phyloP scores from a whole-genome alignment of 129 eudicot genomes.

The Flaveria ramosissima region DNA sequence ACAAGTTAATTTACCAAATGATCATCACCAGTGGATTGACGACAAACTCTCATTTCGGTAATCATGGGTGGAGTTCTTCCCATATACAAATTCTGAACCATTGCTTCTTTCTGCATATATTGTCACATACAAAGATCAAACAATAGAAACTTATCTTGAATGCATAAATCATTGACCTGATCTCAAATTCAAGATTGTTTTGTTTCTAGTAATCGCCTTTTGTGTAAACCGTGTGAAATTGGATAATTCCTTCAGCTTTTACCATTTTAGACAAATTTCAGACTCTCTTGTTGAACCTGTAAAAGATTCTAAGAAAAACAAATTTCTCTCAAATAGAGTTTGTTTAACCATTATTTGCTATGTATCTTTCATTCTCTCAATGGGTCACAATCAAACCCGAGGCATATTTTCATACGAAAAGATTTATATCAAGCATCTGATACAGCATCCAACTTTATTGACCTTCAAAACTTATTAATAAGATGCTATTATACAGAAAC shows the following conservation, averaged over 20 bases:
- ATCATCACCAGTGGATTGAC: conserved; percentile 69
- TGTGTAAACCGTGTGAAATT: not conserved
- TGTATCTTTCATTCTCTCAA: not conserved
- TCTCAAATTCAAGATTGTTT: not conserved
- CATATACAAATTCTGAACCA: conserved; percentile 71
- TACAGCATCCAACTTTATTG: not conserved
- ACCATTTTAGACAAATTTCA: not conserved
- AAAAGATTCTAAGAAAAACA: not conserved
- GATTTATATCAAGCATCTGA: conserved; percentile 11
- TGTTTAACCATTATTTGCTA: not conserved
- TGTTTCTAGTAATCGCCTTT: not conserved
- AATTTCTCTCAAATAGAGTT: not conserved
- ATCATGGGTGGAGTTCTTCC: conserved; percentile 95
- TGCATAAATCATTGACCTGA: not conserved
- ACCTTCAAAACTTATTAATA: conserved; percentile 9
- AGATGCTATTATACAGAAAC: conserved; percentile 17
- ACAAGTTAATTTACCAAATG: conserved; percentile 65
- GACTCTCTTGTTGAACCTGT: not conserved
- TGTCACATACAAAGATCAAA: conserved; percentile 23
- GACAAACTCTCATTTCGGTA: conserved; percentile 92
- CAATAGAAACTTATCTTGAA: conserved; percentile 5
- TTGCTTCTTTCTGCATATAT: conserved; percentile 60
- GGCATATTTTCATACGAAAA: conserved; percentile 5
- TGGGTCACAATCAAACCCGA: not conserved
- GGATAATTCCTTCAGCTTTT: not conserved